Evolutionary conservation across 2,329 filamentous ascomycete genomes (phyloP).

Genomic region (Ophiostoma perfectum): DNA sequence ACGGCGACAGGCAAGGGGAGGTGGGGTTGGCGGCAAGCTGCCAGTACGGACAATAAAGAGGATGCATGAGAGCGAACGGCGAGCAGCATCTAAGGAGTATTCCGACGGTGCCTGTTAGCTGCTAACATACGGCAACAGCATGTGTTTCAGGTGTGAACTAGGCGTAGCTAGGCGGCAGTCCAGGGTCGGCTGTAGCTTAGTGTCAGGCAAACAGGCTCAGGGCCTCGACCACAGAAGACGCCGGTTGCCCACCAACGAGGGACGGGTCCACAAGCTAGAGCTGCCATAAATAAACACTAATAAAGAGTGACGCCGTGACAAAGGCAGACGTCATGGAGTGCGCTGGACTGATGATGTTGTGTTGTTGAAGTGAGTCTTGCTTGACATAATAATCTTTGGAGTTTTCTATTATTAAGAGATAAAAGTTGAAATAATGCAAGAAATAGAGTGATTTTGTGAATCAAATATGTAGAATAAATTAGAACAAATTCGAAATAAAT

Average conservation of each 20-base stretch:
- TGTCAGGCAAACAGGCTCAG: too few relatives aligned
- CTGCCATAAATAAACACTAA: constrained; percentile 1
- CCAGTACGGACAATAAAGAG: background rate
- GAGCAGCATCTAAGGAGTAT: background rate
- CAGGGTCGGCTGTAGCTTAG: too few relatives aligned
- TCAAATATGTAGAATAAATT: too few relatives aligned
- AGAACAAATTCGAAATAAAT: too few relatives aligned
- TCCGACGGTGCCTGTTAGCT: too few relatives aligned
- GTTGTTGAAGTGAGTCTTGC: background rate
- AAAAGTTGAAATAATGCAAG: too few relatives aligned
- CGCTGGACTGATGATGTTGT: background rate
- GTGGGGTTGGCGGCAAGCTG: background rate
- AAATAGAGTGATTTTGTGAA: too few relatives aligned
- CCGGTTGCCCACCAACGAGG: too few relatives aligned
- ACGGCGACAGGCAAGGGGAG: background rate
- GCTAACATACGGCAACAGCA: too few relatives aligned
- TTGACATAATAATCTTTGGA: background rate
- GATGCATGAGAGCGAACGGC: background rate
- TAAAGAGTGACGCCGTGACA: background rate
- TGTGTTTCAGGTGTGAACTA: too few relatives aligned
- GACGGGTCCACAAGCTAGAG: background rate
- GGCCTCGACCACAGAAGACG: too few relatives aligned
- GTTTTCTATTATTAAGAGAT: background rate
- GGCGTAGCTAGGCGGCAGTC: too few relatives aligned
- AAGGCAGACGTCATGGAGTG: background rate